phyloP scores from a whole-genome alignment of 352 stramenopile genomes.

The Pythium guiyangense region DNA sequence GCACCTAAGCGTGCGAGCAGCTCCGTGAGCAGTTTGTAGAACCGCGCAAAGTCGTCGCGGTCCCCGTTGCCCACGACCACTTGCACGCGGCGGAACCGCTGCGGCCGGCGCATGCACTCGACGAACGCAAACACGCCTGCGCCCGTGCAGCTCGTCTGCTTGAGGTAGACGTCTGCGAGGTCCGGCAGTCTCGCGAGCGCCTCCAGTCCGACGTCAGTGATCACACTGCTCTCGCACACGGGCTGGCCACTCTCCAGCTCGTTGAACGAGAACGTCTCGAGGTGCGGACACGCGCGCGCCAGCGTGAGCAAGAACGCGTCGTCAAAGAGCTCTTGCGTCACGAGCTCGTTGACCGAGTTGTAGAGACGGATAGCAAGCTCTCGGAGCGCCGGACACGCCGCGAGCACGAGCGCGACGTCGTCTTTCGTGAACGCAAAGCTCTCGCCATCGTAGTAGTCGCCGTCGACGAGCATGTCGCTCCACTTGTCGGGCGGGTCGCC shows the following conservation, averaged over 20 bases:
- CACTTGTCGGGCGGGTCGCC: slow-evolving; percentile 13
- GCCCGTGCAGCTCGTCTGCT: slow-evolving; percentile 13
- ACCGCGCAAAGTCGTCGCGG: slow-evolving; percentile 5
- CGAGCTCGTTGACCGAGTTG: slow-evolving; percentile 14
- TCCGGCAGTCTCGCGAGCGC: slow-evolving; percentile 9
- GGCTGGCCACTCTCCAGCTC: slow-evolving; percentile 14
- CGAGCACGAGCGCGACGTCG: slow-evolving; percentile 6
- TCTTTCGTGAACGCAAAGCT: slow-evolving; percentile 11
- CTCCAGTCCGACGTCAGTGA: slow-evolving; percentile 8
- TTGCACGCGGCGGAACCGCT: background rate
- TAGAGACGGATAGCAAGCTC: slow-evolving; percentile 7
- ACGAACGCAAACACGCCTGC: slow-evolving; percentile 10
- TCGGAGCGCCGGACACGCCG: slow-evolving; percentile 5
- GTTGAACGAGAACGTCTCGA: slow-evolving; percentile 8
- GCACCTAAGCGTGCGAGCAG: slow-evolving; percentile 6
- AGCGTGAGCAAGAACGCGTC: slow-evolving; percentile 10
- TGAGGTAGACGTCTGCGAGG: slow-evolving; percentile 8
- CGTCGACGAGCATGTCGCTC: slow-evolving; percentile 6
- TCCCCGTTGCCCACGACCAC: slow-evolving; percentile 2
- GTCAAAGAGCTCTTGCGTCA: slow-evolving; percentile 12
- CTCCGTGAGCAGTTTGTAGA: slow-evolving; percentile 6
- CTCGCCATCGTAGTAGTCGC: slow-evolving; percentile 9
- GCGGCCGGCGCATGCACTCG: slow-evolving; percentile 1
- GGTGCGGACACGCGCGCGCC: slow-evolving; percentile 3
- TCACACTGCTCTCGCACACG: slow-evolving; percentile 6